Base-by-base conservation (phyloP, 2,329 filamentous ascomycete genomes). In the Raffaelea albimanens region DNA sequence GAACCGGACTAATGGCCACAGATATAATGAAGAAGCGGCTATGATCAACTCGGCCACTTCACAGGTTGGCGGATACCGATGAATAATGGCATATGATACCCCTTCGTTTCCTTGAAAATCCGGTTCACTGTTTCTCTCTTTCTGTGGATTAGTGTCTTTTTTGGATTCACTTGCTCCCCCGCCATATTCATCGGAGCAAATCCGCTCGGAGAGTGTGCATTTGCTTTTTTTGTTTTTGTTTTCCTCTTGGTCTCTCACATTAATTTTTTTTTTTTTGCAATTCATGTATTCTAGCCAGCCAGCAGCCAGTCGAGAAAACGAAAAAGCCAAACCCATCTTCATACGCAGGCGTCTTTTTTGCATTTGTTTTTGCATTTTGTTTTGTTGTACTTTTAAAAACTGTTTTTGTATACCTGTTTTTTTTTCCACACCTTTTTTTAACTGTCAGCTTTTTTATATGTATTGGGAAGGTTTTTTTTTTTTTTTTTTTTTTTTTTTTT, bases 21-120 rank as follows among this genome's bases (percentile, higher is more conserved):
- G 13, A 29, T 7, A 7, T 13, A 29, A 29, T 13, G 25, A 29
- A 29, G 25, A 29, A 29, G 25, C 25, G 7, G 13, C 25, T 7
- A 29, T 29, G 25, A 13, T 13, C 25, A 7, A 29, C 13, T 53
- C 56, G 25, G 62, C 65, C 18, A 62, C 67, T 48, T 61, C 67
- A 33, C 63, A 68, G 33, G 56, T 66, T 14, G 64, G 67, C 52
- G 59, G 63, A 49, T 74, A 73, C 59, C 66, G 72, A 63, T 75
- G 60, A 69, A 39, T 11, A 18, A 7, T 20, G 7, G 29, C 18
- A 16, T 43, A 25, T 25, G n/a, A 10, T 25, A 18, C 23, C 19
- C 16, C 40, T 18, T 34, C 29, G 7, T 29, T 29, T 29, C 25
- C 25, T 13, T 7, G 7, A 13, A 7, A 7, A 7, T 13, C 13